A percentile compares a stretch with the other conserved stretches of the same genome.
Evolutionary conservation across 805 yeast genomes (phyloP).

Genomic region (Candida incommunis): DNA sequence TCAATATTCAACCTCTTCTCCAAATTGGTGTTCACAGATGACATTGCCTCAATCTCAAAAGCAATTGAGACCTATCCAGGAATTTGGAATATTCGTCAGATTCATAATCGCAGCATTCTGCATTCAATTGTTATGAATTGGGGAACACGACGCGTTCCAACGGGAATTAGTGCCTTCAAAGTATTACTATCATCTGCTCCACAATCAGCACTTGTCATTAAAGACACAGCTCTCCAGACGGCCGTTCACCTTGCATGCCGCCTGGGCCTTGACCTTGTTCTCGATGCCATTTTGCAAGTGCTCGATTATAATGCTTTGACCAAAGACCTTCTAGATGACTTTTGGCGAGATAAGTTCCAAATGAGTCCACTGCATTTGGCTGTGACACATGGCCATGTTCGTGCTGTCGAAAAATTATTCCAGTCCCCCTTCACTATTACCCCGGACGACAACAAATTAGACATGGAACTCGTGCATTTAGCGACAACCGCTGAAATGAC

Average conservation of each 20-base stretch:
- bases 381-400: slow-evolving; percentile 61
- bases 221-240: slow-evolving; percentile 48
- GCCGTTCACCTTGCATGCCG: slow-evolving; percentile 72
- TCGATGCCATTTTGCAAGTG: slow-evolving; percentile 39
- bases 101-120: neutral
- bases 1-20: neutral
- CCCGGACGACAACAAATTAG: slow-evolving; percentile 31
- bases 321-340: slow-evolving; percentile 10
- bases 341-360: slow-evolving; percentile 40
- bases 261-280: slow-evolving; percentile 56
- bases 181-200: slow-evolving; percentile 39
- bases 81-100: neutral
- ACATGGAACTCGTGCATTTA: slow-evolving; percentile 27
- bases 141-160: slow-evolving; percentile 15
- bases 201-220: slow-evolving; percentile 43
- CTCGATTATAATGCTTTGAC: slow-evolving; percentile 35
- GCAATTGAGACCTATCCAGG: slow-evolving; percentile 33
- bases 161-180: slow-evolving; percentile 27
- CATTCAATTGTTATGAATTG: neutral
- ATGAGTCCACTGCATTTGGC: slow-evolving; percentile 68
- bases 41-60: neutral
- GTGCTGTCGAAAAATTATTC: slow-evolving; percentile 45
- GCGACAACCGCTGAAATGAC: slow-evolving; percentile 43
- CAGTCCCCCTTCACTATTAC: slow-evolving; percentile 21
- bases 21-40: neutral